Percentiles rank a stretch among this genome's conserved stretches.
These are phyloP conservation scores for Aureobasidium namibiae DNA, from an alignment of 2,329 filamentous ascomycete genomes.

Conservation along the genomic window DNA sequence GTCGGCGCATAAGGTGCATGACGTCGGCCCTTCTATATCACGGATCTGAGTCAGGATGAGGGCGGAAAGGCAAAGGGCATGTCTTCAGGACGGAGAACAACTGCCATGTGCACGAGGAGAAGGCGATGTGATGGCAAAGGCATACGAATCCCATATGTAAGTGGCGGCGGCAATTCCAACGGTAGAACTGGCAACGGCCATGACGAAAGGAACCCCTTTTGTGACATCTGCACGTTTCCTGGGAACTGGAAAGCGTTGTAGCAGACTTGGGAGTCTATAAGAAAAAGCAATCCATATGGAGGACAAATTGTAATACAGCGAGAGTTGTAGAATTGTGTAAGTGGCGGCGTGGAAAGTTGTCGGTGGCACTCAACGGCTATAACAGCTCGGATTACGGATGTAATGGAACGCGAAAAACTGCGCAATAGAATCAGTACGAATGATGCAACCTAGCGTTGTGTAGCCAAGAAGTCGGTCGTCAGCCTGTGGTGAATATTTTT, in stretches of 20 bases:
- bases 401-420: too few relatives aligned
- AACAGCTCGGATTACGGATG: background rate
- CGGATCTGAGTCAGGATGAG: too few relatives aligned
- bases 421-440: too few relatives aligned
- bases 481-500: too few relatives aligned
- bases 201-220: background rate
- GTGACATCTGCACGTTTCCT: background rate
- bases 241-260: background rate
- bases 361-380: background rate
- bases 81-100: background rate
- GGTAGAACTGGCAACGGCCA: background rate
- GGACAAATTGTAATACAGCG: background rate
- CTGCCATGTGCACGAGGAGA: too few relatives aligned
- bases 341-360: background rate
- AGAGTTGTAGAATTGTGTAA: background rate
- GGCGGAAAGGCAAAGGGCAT: background rate
- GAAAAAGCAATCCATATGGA: background rate
- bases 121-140: background rate
- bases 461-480: background rate
- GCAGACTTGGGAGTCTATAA: background rate
- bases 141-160: background rate
- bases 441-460: background rate
- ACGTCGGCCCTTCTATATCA: background rate
- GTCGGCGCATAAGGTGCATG: background rate
- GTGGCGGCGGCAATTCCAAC: background rate